phyloP scores from a whole-genome alignment of 495 filamentous ascomycete species.

The Penicillium samsonianum region DNA sequence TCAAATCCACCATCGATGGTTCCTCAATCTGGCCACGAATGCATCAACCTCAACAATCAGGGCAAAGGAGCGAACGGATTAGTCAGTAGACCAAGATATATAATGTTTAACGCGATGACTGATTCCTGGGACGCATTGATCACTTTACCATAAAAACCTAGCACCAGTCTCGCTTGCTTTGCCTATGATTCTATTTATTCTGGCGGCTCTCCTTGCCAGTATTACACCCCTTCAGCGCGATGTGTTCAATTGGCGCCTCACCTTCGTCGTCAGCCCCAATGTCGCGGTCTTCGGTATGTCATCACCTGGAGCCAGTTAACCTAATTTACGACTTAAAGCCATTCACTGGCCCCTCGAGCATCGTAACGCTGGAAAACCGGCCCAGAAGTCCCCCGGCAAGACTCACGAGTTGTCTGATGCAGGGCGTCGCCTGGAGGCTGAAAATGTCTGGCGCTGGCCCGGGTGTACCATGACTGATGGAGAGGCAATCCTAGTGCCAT shows the following conservation, averaged over 20 bases:
- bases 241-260: neutral
- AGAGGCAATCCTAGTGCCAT: too few relatives aligned
- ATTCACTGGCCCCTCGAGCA: too few relatives aligned
- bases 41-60: neutral
- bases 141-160: neutral
- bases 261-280: neutral
- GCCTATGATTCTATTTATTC: neutral
- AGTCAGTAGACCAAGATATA: neutral
- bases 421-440: too few relatives aligned
- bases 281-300: conserved; percentile 5
- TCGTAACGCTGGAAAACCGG: too few relatives aligned
- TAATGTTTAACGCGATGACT: conserved; percentile 3
- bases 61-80: conserved; percentile 1
- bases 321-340: too few relatives aligned
- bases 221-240: conserved; percentile 1
- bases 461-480: too few relatives aligned
- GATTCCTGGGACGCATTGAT: neutral
- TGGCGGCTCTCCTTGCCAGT: neutral
- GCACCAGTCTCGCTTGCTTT: conserved; percentile 5
- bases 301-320: neutral
- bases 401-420: too few relatives aligned
- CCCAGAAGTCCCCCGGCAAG: neutral
- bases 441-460: too few relatives aligned
- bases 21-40: neutral
- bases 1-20: neutral